Percentiles rank a stretch among this genome's conserved stretches.
These are phyloP conservation scores for Crinitomyces ghanaensis DNA, from an alignment of 805 yeast species.

Conservation along the genomic window DNA sequence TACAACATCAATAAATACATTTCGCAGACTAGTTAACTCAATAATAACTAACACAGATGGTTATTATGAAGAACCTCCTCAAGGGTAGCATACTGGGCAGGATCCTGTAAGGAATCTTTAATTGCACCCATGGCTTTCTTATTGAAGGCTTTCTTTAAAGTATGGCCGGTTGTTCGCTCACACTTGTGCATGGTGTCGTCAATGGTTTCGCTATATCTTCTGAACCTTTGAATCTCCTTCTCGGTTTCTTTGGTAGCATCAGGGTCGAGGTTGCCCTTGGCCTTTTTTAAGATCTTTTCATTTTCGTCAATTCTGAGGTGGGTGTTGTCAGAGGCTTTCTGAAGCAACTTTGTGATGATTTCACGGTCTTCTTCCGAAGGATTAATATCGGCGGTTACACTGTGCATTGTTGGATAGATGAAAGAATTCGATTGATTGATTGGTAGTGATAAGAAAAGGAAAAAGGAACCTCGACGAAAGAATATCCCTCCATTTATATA, in stretches of 20 bases:
- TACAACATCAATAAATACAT: too few species aligned
- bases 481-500: too few species aligned
- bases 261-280: slow-evolving; percentile 12
- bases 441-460: too few species aligned
- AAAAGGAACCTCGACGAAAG: too few species aligned
- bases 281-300: slow-evolving; percentile 15
- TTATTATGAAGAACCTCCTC: slow-evolving; percentile 13
- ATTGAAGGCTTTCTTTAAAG: slow-evolving; percentile 19
- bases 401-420: slow-evolving; percentile 10
- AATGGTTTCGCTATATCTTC: slow-evolving; percentile 14
- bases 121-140: slow-evolving; percentile 19
- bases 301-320: slow-evolving; percentile 12
- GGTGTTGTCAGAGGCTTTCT: slow-evolving; percentile 11
- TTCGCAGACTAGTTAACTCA: too few species aligned
- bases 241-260: slow-evolving; percentile 16
- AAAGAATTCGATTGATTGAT: too few species aligned
- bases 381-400: slow-evolving; percentile 17
- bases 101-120: slow-evolving; percentile 12
- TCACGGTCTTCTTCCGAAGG: slow-evolving; percentile 20
- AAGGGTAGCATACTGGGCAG: slow-evolving; percentile 11
- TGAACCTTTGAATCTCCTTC: slow-evolving; percentile 11
- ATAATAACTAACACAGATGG: too few species aligned
- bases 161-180: slow-evolving; percentile 19
- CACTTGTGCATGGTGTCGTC: slow-evolving; percentile 18
- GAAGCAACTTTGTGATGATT: slow-evolving; percentile 14